Evolutionary conservation across 805 yeast species (phyloP), one percentile per base, ranked within the genome.

Genomic region (Saccharomyces kudriavzevii): DNA sequence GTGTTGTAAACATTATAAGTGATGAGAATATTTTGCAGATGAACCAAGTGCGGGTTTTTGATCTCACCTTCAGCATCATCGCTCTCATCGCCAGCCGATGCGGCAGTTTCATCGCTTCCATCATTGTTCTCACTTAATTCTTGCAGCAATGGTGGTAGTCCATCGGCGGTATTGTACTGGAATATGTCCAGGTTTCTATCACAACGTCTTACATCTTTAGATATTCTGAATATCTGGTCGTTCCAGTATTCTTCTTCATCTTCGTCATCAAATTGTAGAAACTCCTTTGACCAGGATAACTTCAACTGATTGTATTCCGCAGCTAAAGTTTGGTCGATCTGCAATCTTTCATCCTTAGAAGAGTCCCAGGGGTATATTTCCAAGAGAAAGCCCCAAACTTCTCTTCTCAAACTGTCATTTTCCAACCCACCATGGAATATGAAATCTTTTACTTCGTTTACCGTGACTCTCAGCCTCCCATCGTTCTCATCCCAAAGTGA

Each of bases 311-410:
- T 72, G 64, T 87, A 89, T 45, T 82, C 81, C 35, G 77, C 75
- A 30, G 77, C 77, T 54, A 86, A 76, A 20, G 85, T 82, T 49
- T 79, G 72, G 35, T 72, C 64, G 6, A 89, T 67, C 24, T 82
- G 80, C 28, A 75, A 70, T 30, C 98, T 77, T 57, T 90, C 97
- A 48, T 79, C 79, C 4, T 57, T 60, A 4, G 89, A 82, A 2
- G 95, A 81, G 58, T 85, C 90, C 97, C 98, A 94, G 0, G 96
- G 92, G 66, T 77, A 89, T 1, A 92, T 89, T 0, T 82, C 90
- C 13, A 94, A 74, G 50, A 94, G 67, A 64, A 90, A 92, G 20
- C 84, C 75, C 98, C 99, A 94, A 0, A 88, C 96, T 52, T 85
- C 85, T 8, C 73, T 73, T 56, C 97, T 75, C 1, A 84, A 77